Evolutionary conservation across 306 rosid species (phyloP).

Genomic region (Cicer judaicum): DNA sequence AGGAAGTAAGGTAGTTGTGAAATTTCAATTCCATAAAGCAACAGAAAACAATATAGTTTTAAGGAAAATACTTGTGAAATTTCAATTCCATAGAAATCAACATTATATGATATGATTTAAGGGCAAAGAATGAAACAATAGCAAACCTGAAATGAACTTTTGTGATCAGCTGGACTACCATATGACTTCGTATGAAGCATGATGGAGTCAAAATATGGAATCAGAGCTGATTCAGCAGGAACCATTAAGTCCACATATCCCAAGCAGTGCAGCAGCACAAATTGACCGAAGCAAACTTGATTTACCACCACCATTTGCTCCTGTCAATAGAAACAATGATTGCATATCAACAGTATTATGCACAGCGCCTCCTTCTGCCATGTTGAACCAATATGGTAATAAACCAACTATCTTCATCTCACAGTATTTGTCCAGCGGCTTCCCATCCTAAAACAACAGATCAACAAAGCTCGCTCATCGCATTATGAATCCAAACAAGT

Average conservation of each 20-base stretch:
- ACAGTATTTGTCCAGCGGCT: constrained; percentile 45
- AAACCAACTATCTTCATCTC: constrained; percentile 79
- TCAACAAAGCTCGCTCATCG: constrained; percentile 34
- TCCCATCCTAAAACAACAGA: constrained; percentile 57
- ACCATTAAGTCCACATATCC: constrained; percentile 93
- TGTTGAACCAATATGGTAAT: constrained; percentile 90
- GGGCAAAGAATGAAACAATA: constrained; percentile 28
- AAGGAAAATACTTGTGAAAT: background rate
- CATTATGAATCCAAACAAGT: constrained; percentile 21
- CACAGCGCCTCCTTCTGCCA: constrained; percentile 80
- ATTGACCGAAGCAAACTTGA: constrained; percentile 91
- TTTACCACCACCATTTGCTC: constrained; percentile 99
- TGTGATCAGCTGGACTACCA: constrained; percentile 96
- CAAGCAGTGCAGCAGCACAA: constrained; percentile 93
- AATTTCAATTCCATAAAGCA: constrained; percentile 23
- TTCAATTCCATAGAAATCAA: background rate
- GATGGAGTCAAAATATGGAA: constrained; percentile 85
- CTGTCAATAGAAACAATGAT: constrained; percentile 87
- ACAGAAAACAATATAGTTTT: constrained; percentile 21
- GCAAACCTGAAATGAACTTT: constrained; percentile 92
- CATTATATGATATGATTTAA: constrained; percentile 24
- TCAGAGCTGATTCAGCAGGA: constrained; percentile 82
- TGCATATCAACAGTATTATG: constrained; percentile 85
- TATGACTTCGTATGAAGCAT: constrained; percentile 96
- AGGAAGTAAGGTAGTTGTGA: constrained; percentile 8